Evolutionary conservation across 139 green algal species (phyloP), one percentile per base, ranked within the genome.

Genomic region (Chlamydomonas incerta): DNA sequence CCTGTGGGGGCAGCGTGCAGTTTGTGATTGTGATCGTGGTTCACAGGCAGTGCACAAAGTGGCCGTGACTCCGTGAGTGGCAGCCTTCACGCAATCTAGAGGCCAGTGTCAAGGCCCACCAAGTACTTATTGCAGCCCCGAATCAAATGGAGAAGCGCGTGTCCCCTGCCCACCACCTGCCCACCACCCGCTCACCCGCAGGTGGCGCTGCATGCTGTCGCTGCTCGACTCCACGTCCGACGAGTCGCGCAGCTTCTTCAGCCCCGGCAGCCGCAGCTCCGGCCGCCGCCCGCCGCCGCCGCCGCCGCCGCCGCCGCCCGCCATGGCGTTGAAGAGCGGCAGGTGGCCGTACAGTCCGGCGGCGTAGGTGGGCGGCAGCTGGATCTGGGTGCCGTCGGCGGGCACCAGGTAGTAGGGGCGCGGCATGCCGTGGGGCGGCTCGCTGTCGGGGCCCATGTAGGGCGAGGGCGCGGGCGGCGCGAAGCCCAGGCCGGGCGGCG

Each of bases 171-270:
- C 26, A 3, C 26, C 26, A 5, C 41, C 41, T 8, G 5, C 41
- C 41, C 41, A 13, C 6, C 41, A 50, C 41, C 8, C 41, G 8
- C 60, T n/a, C n/a, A 85, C 79, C 66, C 68, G n/a, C 31, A 85
- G n/a, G 50, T 75, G 29, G 23, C n/a, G 79, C 31, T n/a, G 62
- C 47, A 85, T 20, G 66, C 79, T 85, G 34, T 86, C 80, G 13
- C 33, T 80, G 34, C 80, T 86, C 17, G 68, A 75, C 3, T 86
- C 80, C 28, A 86, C 62, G 18, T 86, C 80, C 34, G 68, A 79
- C 3, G 80, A 86, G 37, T 86, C 68, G 13, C 80, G 80, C 80
- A 86, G 67, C 80, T 77, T 86, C 5, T 31, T 35, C 26, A 86
- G 68, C 2, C 80, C 80, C 6, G 80, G 68, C 23, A 86, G 34